A percentile compares a stretch with the other conserved stretches of the same genome.
phyloP scores from a whole-genome alignment of 352 stramenopile genomes.

The Phytophthora idaei region DNA sequence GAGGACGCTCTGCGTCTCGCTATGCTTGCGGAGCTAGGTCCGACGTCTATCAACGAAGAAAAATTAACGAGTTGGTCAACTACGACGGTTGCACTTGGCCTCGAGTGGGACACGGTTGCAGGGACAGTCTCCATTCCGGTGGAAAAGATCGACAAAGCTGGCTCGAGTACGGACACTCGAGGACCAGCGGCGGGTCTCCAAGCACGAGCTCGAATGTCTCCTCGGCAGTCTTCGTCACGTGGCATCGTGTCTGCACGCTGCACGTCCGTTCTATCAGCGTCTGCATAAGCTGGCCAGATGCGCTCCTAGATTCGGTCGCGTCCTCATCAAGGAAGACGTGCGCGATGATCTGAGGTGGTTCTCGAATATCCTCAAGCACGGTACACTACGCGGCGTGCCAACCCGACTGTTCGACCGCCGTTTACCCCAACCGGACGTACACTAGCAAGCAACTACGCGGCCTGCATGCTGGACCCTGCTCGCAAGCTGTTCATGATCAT shows the following conservation, averaged over 20 bases:
- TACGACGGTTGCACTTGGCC: neutral
- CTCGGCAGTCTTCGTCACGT: neutral
- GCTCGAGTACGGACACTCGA: neutral
- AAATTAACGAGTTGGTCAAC: neutral
- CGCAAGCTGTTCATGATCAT: neutral
- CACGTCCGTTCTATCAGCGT: neutral
- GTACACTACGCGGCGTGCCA: neutral
- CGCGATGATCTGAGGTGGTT: neutral
- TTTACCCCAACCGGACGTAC: neutral
- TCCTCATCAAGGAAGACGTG: neutral
- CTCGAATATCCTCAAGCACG: neutral
- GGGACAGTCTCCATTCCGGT: neutral
- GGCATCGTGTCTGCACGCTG: neutral
- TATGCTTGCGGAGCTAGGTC: neutral
- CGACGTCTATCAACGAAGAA: neutral
- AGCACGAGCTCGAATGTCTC: neutral
- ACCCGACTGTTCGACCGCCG: neutral
- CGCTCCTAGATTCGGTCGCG: neutral
- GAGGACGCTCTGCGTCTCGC: neutral
- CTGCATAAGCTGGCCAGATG: neutral
- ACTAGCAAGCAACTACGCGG: neutral
- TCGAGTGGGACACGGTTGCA: neutral
- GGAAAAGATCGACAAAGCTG: neutral
- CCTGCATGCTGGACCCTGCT: neutral
- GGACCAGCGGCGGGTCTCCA: neutral